Evolutionary conservation across 1,139 yeast genomes (phyloP), one percentile per base, ranked within the genome.

Genomic region (Entelexis paramagnoliae): DNA sequence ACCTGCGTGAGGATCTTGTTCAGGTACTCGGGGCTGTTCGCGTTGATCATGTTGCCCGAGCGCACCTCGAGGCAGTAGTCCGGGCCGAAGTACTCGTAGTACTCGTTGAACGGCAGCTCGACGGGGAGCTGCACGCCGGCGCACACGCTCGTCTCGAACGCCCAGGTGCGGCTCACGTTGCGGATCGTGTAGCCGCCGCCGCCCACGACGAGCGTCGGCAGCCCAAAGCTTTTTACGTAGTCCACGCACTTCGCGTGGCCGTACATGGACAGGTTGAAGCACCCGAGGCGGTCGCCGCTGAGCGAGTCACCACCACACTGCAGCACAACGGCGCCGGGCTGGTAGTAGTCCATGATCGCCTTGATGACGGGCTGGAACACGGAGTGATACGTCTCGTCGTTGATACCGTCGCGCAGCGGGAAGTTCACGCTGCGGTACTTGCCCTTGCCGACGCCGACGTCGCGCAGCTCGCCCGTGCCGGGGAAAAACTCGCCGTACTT

Each of bases 101-200:
- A 91, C 67, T 91, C 97, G 66, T 89, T 89, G 72, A 87, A 89
- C 7, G 97, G 97, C 61, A 89, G 76, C 64, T 89, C 96, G 14
- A 80, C 73, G 26, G 88, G 94, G 59, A 89, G 73, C 22, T 79
- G 68, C 56, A 82, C 85, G 62, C 87, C 84, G 62, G 87, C 89
- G 60, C 89, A 73, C 53, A 91, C 72, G 19, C 96, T 96, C 4
- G 96, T 82, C 69, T 91, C 98, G 65, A 77, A 89, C 40, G 96
- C 81, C 98, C 98, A 91, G 9, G 96, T 82, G 62, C 97, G 76
- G 33, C 96, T 88, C 46, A 91, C 98, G 66, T 91, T 91, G 67
- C 97, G 77, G 84, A 91, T 91, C 17, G 97, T 91, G 69, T 91
- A 91, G 32, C 98, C 98, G 62, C 98, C 98, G 50, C 98, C 98